phyloP scores from a whole-genome alignment of 495 filamentous ascomycete genomes.

The Chlorociboria aeruginascens region DNA sequence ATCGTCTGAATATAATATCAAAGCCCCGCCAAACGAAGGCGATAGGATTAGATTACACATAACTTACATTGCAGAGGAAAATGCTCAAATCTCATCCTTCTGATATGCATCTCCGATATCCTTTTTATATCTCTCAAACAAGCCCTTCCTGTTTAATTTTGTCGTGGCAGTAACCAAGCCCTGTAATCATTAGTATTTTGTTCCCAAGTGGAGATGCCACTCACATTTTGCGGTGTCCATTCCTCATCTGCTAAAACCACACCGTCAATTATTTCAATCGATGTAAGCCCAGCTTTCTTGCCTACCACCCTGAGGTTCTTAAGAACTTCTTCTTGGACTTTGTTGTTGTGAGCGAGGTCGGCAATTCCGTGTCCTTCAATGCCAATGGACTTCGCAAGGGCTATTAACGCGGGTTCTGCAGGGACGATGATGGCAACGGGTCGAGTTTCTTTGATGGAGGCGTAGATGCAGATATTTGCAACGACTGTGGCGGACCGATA shows the following conservation, averaged over 20 bases:
- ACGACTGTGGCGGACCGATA: slow-evolving; percentile 80
- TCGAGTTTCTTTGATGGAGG: slow-evolving; percentile 63
- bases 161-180: slow-evolving; percentile 54
- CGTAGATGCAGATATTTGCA: slow-evolving; percentile 90
- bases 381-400: slow-evolving; percentile 60
- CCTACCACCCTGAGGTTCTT: slow-evolving; percentile 69
- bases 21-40: too few species aligned
- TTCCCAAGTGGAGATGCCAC: slow-evolving; percentile 18
- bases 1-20: too few species aligned
- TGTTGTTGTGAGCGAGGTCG: slow-evolving; percentile 68
- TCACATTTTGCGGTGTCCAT: slow-evolving; percentile 92
- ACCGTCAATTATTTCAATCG: slow-evolving; percentile 84
- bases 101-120: slow-evolving; percentile 47
- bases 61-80: too few species aligned
- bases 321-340: slow-evolving; percentile 60
- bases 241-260: slow-evolving; percentile 90
- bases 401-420: slow-evolving; percentile 68
- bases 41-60: too few species aligned
- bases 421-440: slow-evolving; percentile 92
- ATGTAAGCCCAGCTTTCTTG: slow-evolving; percentile 58
- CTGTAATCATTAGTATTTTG: slow-evolving; percentile 28
- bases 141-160: slow-evolving; percentile 58
- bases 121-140: slow-evolving; percentile 50
- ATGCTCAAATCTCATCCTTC: not conserved
- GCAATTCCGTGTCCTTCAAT: slow-evolving; percentile 59